These are phyloP conservation scores for Epichloe brachyelytri DNA, from an alignment of 2,329 filamentous ascomycete species.

Conservation along the genomic window DNA sequence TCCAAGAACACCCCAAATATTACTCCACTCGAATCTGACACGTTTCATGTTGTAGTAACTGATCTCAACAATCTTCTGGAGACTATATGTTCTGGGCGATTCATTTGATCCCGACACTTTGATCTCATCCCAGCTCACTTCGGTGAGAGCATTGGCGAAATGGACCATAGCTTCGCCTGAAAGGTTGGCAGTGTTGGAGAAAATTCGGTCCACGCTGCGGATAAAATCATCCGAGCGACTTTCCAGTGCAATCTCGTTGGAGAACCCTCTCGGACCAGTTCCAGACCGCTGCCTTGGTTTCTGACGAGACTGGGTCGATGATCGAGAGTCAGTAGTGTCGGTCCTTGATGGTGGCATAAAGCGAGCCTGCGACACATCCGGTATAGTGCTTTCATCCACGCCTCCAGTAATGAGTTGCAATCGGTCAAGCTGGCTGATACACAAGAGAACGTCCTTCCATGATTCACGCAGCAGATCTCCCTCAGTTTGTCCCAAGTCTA, in stretches of 20 bases:
- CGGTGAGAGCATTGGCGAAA: conserved; percentile 82
- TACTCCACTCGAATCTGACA: conserved; percentile 96
- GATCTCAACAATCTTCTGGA: conserved; percentile 97
- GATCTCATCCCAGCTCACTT: conserved; percentile 98
- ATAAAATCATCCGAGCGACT: conserved; percentile 88
- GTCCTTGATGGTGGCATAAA: conserved; percentile 49
- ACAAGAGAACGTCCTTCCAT: conserved; percentile 92
- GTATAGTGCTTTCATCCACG: conserved; percentile 82
- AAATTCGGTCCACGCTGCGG: conserved; percentile 86
- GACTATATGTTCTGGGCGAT: conserved; percentile 86
- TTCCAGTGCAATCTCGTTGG: conserved; percentile 75
- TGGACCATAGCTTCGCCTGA: conserved; percentile 90
- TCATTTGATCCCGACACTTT: conserved; percentile 94
- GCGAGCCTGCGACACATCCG: conserved; percentile 77
- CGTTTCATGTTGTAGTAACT: conserved; percentile 99
- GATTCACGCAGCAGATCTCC: conserved; percentile 80
- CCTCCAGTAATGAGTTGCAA: conserved; percentile 91
- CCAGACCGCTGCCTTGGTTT: conserved; percentile 37
- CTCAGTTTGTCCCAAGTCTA: conserved; percentile 87
- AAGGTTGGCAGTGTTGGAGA: conserved; percentile 88
- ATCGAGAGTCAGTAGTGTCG: conserved; percentile 45
- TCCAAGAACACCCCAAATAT: conserved; percentile 94
- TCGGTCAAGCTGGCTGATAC: conserved; percentile 88
- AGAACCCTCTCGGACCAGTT: conserved; percentile 51
- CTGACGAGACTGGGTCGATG: conserved; percentile 48